Conservation (phyloP, 139 green algal genomes). For the Chlamydomonas eustigma region DNA sequence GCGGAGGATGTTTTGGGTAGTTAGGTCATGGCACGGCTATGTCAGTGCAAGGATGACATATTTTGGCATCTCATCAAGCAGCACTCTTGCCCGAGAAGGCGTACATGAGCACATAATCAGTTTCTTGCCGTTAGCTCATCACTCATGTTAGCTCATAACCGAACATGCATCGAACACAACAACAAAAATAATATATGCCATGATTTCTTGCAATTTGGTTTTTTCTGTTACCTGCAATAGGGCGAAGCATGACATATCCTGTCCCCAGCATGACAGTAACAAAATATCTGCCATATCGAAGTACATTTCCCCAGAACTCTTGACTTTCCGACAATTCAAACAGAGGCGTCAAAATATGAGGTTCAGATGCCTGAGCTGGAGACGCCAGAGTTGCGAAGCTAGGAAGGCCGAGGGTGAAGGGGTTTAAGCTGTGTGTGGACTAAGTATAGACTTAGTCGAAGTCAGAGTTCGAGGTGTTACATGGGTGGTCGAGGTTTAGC, state of each 20-base stretch:
- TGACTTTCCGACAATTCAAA: conserved; percentile 46
- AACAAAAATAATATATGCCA: not conserved
- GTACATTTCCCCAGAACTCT: conserved; percentile 78
- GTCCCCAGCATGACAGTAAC: conserved; percentile 87
- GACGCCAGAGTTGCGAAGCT: no score
- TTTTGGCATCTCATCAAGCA: no score
- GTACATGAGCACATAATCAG: no score
- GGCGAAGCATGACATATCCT: conserved; percentile 61
- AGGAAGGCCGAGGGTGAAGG: no score
- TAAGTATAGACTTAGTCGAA: no score
- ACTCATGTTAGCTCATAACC: not conserved
- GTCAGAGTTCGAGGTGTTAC: no score
- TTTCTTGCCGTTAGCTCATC: no score
- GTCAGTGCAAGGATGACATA: conserved; percentile 1
- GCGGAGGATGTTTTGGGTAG: no score
- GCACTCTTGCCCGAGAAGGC: no score
- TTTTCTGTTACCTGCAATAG: not conserved
- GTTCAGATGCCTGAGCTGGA: not conserved
- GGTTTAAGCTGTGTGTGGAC: no score
- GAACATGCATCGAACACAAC: not conserved
- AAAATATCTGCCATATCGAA: conserved; percentile 79
- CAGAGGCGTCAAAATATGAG: not conserved
- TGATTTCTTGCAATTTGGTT: not conserved
- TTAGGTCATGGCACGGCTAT: no score
- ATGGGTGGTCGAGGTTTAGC: no score